Evolutionary conservation across 768 basidiomycete genomes (phyloP).

Genomic region (Suillus cothurnatus): DNA sequence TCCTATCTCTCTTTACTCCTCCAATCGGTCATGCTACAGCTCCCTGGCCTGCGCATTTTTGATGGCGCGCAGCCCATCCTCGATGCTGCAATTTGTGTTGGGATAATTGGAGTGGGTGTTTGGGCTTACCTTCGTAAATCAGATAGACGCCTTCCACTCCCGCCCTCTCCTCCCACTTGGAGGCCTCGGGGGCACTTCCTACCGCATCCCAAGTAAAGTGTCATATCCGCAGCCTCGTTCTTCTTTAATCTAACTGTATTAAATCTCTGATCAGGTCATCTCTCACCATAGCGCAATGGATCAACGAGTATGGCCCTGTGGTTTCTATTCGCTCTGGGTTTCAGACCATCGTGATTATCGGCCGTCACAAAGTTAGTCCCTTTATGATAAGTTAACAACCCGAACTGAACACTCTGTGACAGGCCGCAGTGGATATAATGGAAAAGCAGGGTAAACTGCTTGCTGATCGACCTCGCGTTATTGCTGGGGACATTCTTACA

Average conservation of each 20-base stretch:
- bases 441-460: constrained; percentile 52
- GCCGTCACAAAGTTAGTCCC: neutral
- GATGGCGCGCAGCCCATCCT: neutral
- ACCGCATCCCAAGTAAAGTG: neutral
- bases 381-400: neutral
- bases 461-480: neutral
- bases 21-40: neutral
- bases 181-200: neutral
- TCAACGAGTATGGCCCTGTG: neutral
- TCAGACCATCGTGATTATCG: neutral
- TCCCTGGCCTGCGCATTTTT: neutral
- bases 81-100: neutral
- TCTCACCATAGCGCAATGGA: neutral
- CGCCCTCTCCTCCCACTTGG: neutral
- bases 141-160: neutral
- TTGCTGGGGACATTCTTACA: neutral
- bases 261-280: neutral
- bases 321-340: neutral
- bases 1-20: neutral
- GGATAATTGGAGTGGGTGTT: neutral
- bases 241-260: neutral
- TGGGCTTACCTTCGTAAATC: neutral
- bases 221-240: neutral
- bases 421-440: constrained; percentile 47
- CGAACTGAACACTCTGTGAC: neutral